phyloP scores from a whole-genome alignment of 2,329 filamentous ascomycete genomes.

The Trichoderma sp. region DNA sequence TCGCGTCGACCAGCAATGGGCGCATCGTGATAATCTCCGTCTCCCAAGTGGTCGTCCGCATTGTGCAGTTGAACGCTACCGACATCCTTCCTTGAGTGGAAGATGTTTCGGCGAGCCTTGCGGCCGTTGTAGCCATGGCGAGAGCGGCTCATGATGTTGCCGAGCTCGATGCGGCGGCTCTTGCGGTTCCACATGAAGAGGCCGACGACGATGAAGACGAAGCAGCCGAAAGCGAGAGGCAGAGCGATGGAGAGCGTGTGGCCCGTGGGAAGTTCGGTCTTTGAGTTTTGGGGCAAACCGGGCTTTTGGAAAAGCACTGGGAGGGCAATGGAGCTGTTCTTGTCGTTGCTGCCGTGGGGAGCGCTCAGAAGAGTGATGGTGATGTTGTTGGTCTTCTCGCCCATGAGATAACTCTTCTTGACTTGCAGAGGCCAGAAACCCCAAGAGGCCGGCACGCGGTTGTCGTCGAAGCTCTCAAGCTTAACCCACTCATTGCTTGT shows the following conservation, averaged over 20 bases:
- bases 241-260: slow-evolving; percentile 57
- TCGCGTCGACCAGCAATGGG: slow-evolving; percentile 40
- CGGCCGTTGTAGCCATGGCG: slow-evolving; percentile 51
- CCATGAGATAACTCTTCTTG: slow-evolving; percentile 43
- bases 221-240: slow-evolving; percentile 53
- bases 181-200: slow-evolving; percentile 60
- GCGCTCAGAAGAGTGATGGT: slow-evolving; percentile 51
- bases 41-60: slow-evolving; percentile 22
- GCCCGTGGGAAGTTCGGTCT: slow-evolving; percentile 41
- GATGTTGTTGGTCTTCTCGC: slow-evolving; percentile 50
- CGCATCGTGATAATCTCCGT: slow-evolving; percentile 36
- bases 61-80: slow-evolving; percentile 50
- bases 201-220: slow-evolving; percentile 55
- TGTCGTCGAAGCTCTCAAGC: slow-evolving; percentile 42
- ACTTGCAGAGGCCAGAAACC: slow-evolving; percentile 56
- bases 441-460: slow-evolving; percentile 45
- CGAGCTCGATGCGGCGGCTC: slow-evolving; percentile 54
- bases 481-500: slow-evolving; percentile 43
- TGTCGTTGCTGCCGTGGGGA: slow-evolving; percentile 40
- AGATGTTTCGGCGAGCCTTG: slow-evolving; percentile 41
- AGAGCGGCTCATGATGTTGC: slow-evolving; percentile 55
- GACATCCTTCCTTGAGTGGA: slow-evolving; percentile 37
- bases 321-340: slow-evolving; percentile 48
- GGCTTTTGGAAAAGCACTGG: slow-evolving; percentile 44
- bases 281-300: slow-evolving; percentile 45